Conservation (phyloP, 441 rosid species). For the Mallotus repandus region DNA sequence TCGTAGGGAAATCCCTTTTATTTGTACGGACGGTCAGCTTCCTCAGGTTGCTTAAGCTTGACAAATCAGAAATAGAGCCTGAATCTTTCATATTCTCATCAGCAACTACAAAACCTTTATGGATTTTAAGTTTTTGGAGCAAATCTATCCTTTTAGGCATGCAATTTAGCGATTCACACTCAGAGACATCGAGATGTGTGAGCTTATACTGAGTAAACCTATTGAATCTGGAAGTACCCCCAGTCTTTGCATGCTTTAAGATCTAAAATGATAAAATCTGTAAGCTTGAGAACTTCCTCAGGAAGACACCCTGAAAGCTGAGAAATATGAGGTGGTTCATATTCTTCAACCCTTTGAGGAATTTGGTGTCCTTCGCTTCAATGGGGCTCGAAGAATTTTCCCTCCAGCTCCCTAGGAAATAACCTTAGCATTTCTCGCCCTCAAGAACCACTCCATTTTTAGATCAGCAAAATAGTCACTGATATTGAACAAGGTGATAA, state of each 20-base stretch:
- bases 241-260: constrained; percentile 56
- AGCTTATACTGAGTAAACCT: constrained; percentile 38
- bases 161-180: constrained; percentile 46
- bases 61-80: too few relatives aligned
- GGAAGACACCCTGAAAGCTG: constrained; percentile 60
- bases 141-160: constrained; percentile 41
- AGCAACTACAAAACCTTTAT: constrained; percentile 26
- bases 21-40: too few relatives aligned
- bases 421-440: constrained; percentile 33
- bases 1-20: too few relatives aligned
- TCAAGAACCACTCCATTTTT: constrained; percentile 27
- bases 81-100: too few relatives aligned
- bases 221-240: constrained; percentile 54
- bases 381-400: constrained; percentile 43
- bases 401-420: constrained; percentile 53
- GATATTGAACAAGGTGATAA: constrained; percentile 44
- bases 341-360: constrained; percentile 38
- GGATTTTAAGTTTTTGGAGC: constrained; percentile 29
- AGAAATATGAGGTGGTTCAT: constrained; percentile 42
- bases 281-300: constrained; percentile 34
- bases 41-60: too few relatives aligned
- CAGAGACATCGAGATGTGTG: constrained; percentile 49
- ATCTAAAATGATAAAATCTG: too few relatives aligned
- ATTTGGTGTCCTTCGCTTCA: constrained; percentile 47
- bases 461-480: constrained; percentile 44